A percentile compares a stretch with the other conserved stretches of the same genome.
Evolutionary conservation across 169 alveolate genomes (phyloP).

Genomic region (Miamiensis avidus): DNA sequence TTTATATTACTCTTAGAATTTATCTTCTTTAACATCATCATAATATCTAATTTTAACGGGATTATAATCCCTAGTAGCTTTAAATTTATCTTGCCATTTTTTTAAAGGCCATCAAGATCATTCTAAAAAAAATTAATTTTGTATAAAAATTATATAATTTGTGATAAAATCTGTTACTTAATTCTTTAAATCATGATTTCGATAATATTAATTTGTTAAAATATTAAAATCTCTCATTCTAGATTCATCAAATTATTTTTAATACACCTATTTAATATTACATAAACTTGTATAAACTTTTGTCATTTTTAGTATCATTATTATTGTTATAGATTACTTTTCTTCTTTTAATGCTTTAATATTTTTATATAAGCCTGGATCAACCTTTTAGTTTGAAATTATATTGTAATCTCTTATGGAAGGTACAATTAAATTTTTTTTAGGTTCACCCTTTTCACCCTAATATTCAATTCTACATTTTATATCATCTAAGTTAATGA

Average conservation of each 20-base stretch:
- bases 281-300: not conserved
- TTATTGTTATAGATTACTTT: not conserved
- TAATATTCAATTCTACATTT: too few relatives aligned
- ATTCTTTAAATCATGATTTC: conserved; percentile 34
- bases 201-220: conserved; percentile 19
- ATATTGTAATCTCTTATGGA: conserved; percentile 13
- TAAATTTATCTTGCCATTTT: conserved; percentile 28
- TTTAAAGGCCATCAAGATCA: not conserved
- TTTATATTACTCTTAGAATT: conserved; percentile 3
- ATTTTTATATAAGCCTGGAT: conserved; percentile 9
- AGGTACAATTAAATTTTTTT: not conserved
- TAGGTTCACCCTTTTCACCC: not conserved
- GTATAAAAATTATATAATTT: not conserved
- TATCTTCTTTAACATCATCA: conserved; percentile 40
- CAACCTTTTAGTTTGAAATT: not conserved
- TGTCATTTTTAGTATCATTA: not conserved
- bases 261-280: not conserved
- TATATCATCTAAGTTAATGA: not conserved
- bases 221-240: conserved; percentile 46
- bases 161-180: not conserved
- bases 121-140: not conserved
- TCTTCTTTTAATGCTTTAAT: conserved; percentile 20
- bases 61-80: conserved; percentile 40
- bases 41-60: conserved; percentile 8
- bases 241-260: not conserved